Percentiles rank a stretch among this genome's conserved stretches.
Evolutionary conservation across 2,329 filamentous ascomycete species (phyloP).

Genomic region (Trichoderma atrobrunneum): DNA sequence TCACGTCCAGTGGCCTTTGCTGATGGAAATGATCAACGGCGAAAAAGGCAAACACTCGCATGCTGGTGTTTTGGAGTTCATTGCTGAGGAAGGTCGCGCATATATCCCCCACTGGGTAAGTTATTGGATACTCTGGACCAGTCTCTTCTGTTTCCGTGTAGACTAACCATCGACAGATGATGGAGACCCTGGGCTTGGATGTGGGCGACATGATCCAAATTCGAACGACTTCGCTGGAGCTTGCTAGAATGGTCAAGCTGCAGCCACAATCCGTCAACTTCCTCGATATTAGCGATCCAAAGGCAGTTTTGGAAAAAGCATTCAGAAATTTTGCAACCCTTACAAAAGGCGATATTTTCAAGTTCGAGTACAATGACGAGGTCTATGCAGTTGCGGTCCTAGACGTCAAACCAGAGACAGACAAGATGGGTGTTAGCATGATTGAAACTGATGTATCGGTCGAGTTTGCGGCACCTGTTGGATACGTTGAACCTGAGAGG

Average conservation of each 20-base stretch:
- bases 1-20: constrained; percentile 94
- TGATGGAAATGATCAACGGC: constrained; percentile 94
- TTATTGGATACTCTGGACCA: constrained; percentile 16
- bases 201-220: constrained; percentile 93
- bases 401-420: constrained; percentile 82
- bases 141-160: not conserved
- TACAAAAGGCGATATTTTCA: constrained; percentile 91
- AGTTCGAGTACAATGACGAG: constrained; percentile 93
- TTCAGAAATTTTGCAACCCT: constrained; percentile 95
- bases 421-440: constrained; percentile 85
- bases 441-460: constrained; percentile 96
- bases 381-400: constrained; percentile 90
- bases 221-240: constrained; percentile 87
- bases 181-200: constrained; percentile 86
- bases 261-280: constrained; percentile 92
- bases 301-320: constrained; percentile 93
- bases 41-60: constrained; percentile 78
- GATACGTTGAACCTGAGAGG: constrained; percentile 84
- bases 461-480: constrained; percentile 90
- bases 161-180: constrained; percentile 61
- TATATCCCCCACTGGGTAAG: constrained; percentile 93
- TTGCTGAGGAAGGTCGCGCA: constrained; percentile 93
- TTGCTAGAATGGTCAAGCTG: constrained; percentile 90
- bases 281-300: constrained; percentile 94
- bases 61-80: constrained; percentile 94